Evolutionary conservation across 1,139 yeast genomes (phyloP), one percentile per base, ranked within the genome.

Genomic region (Magnusiomyces fungicola): DNA sequence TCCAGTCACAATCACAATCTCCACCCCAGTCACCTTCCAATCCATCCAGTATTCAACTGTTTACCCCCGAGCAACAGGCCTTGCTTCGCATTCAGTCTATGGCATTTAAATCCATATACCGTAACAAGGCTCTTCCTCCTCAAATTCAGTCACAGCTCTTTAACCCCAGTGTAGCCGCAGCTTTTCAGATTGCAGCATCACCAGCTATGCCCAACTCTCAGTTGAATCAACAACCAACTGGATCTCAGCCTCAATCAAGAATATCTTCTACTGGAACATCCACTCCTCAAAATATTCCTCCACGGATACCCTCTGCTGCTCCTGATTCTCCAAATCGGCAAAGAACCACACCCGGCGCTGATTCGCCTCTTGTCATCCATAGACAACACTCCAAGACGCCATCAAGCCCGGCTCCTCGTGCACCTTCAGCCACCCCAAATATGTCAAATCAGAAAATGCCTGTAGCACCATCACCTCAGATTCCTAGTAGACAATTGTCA

Each of bases 91-190:
- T 79, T 53, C 97, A 90, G 64, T 69, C 90, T 44, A 68, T 80
- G 23, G 89, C 92, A 0, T 78, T 86, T 56, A 88, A 86, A 61
- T 65, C 87, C 12, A 69, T 92, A 50, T 76, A 90, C 1, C 81
- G 75, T 58, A 92, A 87, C 63, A 61, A 82, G 56, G 85, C 84
- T 55, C 66, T 90, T 40, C 95, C 96, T 1, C 65, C 60, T 3
- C 56, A 55, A 19, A 53, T 69, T 10, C 64, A 64, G 33, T 55
- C 18, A 72, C 73, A 55, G 50, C 66, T 51, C 61, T 80, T 51
- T 37, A 53, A 44, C 16, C 37, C 50, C 36, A 42, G 5, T 7
- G 43, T 39, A 10, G 18, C 43, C 12, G 30, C 49, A n/a, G 43
- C 34, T 6, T 30, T 45, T 25, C 24, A 24, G 18, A 38, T 19